Evolutionary conservation across 2,329 filamentous ascomycete species (phyloP).

Genomic region (Sporothrix variecibatus): DNA sequence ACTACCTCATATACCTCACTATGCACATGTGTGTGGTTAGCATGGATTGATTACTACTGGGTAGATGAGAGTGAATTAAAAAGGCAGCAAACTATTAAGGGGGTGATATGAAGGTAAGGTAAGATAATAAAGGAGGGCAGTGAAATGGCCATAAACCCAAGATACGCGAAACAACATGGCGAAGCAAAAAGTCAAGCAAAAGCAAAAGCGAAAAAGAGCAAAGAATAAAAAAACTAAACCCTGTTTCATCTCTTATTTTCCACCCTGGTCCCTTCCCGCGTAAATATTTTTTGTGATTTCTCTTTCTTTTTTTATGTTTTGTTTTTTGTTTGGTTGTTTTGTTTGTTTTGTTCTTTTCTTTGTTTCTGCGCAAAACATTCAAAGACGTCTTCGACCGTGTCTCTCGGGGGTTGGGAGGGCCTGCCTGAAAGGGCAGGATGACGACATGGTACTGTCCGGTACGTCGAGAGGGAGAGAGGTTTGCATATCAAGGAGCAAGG

Average conservation of each 20-base stretch:
- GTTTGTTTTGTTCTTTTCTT: conserved; percentile 12
- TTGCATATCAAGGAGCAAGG: neutral
- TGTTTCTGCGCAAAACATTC: conserved; percentile 11
- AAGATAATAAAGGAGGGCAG: neutral
- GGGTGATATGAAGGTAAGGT: neutral
- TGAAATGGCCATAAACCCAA: conserved; percentile 16
- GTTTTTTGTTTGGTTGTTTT: conserved; percentile 3
- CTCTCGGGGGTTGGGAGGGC: neutral
- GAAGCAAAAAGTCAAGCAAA: conserved; percentile 14
- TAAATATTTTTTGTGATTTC: conserved; percentile 8
- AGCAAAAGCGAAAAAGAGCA: conserved; percentile 25
- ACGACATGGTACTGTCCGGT: neutral
- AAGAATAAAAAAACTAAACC: conserved; percentile 9
- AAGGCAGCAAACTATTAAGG: conserved; percentile 23
- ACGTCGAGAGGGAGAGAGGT: neutral
- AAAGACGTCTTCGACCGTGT: neutral
- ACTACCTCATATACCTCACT: too few relatives aligned
- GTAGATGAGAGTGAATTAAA: neutral
- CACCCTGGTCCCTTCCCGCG: neutral
- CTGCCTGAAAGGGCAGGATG: neutral
- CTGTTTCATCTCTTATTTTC: conserved; percentile 10
- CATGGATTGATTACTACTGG: neutral
- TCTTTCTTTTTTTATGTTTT: neutral
- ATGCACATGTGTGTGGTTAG: neutral
- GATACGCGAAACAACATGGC: neutral